Base-by-base conservation (phyloP, 78 protist genomes). In the Salpingoeca rosetta region DNA sequence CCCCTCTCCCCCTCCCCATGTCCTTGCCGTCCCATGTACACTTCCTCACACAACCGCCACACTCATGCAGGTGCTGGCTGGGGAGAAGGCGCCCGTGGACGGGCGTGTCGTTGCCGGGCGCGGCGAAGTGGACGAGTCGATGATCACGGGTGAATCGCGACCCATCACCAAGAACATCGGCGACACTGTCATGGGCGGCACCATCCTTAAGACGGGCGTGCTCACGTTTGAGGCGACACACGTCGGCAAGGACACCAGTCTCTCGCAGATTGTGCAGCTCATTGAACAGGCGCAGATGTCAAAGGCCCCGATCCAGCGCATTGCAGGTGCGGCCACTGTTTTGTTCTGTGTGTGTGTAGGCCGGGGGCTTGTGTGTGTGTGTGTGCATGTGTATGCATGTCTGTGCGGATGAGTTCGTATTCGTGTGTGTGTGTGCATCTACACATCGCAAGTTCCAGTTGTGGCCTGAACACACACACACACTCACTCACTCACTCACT, bases 61-160 rank as follows among this genome's bases (percentile, higher is more conserved):
- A n/a, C n/a, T n/a, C n/a, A n/a, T 36, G 44, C 80, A 26, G 38
- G 43, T 84, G 24, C 39, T 31, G 45, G 39, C 82, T 0, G 88
- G 88, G 17, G 76, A 28, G 0, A 1, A 40, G 37, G 38, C 79
- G 25, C 88, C 88, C 31, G 40, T 7, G 40, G 88, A 85, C 41
- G 88, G 88, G 56, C 28, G 1, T 35, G 76, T 85, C 26, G 78
- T 36, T 24, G 0, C 0, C n/a, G 86, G 86, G 2, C 22, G 40
- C 0, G 72, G 44, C 39, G 1, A 17, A 1, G 85, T 97, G 24
- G 97, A 97, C 65, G 98, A 97, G 85, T 31, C 95, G 31, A 87
- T 94, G 94, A 78, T 98, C 44, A 97, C 99, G 1, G 98, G 99
- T 79, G 99, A 97, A 83, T 27, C 91, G 35, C 7, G 88, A 74